These are phyloP conservation scores for Prinsepia uniflora DNA, from an alignment of 306 rosid species.

Conservation along the genomic window DNA sequence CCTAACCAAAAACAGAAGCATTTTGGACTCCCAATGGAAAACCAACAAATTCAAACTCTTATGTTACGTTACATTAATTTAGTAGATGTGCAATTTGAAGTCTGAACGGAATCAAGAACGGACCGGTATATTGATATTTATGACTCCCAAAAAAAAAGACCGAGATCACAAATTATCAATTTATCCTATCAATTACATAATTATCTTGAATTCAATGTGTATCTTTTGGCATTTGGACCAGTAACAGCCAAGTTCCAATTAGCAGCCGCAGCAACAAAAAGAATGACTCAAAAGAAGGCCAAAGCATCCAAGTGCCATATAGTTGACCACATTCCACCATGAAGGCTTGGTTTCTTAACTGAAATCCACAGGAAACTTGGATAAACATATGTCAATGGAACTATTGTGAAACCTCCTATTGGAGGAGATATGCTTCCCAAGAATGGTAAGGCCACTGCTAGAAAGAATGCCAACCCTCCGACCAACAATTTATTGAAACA, in stretches of 20 bases:
- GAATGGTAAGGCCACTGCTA: slow-evolving; percentile 59
- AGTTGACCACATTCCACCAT: slow-evolving; percentile 35
- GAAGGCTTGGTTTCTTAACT: slow-evolving; percentile 43
- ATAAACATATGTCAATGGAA: slow-evolving; percentile 62
- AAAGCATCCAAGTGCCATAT: slow-evolving; percentile 39
- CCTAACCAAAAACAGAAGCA: no score
- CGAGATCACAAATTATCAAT: not conserved
- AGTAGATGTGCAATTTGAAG: no score
- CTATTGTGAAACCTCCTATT: slow-evolving; percentile 46
- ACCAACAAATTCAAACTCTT: no score
- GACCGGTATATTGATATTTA: not conserved
- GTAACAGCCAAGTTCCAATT: slow-evolving; percentile 29
- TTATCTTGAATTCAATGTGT: not conserved
- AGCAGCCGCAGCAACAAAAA: slow-evolving; percentile 35
- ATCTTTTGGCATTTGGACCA: slow-evolving; percentile 35
- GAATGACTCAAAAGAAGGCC: slow-evolving; percentile 43
- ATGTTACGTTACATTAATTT: no score
- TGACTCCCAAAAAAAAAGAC: no score
- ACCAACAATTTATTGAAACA: slow-evolving; percentile 39
- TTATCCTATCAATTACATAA: not conserved
- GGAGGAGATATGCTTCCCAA: slow-evolving; percentile 38
- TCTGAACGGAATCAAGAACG: no score
- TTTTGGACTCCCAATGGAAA: no score
- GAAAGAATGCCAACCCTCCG: slow-evolving; percentile 47
- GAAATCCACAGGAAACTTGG: slow-evolving; percentile 80